Base-by-base conservation (phyloP, 768 basidiomycete species). In the Paxillus rubicundulus region DNA sequence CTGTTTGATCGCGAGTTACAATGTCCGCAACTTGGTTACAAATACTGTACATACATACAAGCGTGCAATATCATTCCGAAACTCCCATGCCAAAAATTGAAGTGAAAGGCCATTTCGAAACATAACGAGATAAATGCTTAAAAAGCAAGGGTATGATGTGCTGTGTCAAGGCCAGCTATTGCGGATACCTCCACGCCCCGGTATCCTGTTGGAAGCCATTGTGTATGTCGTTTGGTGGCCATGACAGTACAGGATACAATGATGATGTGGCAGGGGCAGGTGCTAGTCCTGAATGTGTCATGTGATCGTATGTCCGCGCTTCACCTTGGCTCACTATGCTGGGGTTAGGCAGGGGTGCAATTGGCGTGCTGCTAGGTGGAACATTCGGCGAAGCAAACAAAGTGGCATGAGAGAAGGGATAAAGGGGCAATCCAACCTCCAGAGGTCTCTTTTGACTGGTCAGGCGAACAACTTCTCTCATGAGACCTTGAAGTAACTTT, bases 401-500 rank as follows among this genome's bases (percentile, higher is more conserved):
- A 13, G 81, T 77, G 46, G 78, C 71, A 59, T 83, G 82, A n/a
- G 89, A 90, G 66, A 90, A 90, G 4, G 86, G 87, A 72, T 87
- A 91, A 39, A 90, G 74, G 10, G 89, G 89, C 16, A 92, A 78
- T 30, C 87, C 86, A 51, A 90, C 85, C 65, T 89, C 84, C 32
- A 92, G 76, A 16, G 90, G 89, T 58, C 84, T 82, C 63, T 86
- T 85, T 67, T 92, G 89, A 12, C 78, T 83, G 16, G 91, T 92
- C 77, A 90, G 82, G 50, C 85, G 78, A 32, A 92, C 83, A 54
- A 92, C 92, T 63, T 92, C 91, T 42, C 81, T 75, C 90, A 92
- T 92, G 34, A 92, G 75, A 4, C 86, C 87, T 61, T 91, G 90
- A 14, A 93, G 74, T 18, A 93, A 72, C 56, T 81, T 81, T 67